Percentiles rank a stretch among this genome's conserved stretches.
These are phyloP conservation scores for Floccularia luteovirens DNA, from an alignment of 768 basidiomycete species.

Conservation along the genomic window DNA sequence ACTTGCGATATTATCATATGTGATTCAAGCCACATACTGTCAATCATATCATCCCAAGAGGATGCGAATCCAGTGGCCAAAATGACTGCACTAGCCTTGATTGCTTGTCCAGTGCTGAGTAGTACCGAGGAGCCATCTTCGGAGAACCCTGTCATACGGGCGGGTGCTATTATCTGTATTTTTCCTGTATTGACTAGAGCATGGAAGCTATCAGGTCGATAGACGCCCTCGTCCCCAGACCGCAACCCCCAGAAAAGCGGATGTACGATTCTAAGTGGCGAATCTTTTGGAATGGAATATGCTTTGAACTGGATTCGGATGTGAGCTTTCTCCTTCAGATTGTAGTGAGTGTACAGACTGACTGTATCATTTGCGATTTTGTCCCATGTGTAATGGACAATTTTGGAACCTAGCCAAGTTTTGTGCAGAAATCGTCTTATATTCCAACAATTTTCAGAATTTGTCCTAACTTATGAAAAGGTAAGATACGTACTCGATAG, in stretches of 20 bases:
- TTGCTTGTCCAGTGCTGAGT: conserved; percentile 29
- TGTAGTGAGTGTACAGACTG: conserved; percentile 8
- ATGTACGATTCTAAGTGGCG: conserved; percentile 32
- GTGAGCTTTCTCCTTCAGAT: conserved; percentile 3
- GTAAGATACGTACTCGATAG: conserved; percentile 38
- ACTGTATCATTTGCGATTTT: conserved; percentile 32
- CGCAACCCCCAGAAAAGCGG: conserved; percentile 21
- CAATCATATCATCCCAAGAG: conserved; percentile 38
- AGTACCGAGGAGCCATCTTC: conserved; percentile 28
- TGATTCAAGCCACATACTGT: conserved; percentile 13
- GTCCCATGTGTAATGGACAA: conserved; percentile 41
- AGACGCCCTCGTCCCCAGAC: conserved; percentile 45
- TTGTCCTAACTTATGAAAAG: background rate
- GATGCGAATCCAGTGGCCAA: conserved; percentile 54
- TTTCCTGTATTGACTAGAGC: conserved; percentile 38
- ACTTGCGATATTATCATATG: conserved; percentile 49
- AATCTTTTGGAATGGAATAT: conserved; percentile 25
- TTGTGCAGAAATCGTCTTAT: conserved; percentile 50
- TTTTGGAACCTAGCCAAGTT: conserved; percentile 45
- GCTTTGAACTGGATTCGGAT: conserved; percentile 12
- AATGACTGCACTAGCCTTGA: conserved; percentile 40
- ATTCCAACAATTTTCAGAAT: background rate
- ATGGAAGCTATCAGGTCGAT: conserved; percentile 39
- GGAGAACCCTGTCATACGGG: conserved; percentile 27
- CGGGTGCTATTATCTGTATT: conserved; percentile 40